Percentiles rank a stretch among this genome's conserved stretches.
phyloP scores from a whole-genome alignment of 228 moss, liverwort and hornwort species.

The Sphagnum magellanicum region DNA sequence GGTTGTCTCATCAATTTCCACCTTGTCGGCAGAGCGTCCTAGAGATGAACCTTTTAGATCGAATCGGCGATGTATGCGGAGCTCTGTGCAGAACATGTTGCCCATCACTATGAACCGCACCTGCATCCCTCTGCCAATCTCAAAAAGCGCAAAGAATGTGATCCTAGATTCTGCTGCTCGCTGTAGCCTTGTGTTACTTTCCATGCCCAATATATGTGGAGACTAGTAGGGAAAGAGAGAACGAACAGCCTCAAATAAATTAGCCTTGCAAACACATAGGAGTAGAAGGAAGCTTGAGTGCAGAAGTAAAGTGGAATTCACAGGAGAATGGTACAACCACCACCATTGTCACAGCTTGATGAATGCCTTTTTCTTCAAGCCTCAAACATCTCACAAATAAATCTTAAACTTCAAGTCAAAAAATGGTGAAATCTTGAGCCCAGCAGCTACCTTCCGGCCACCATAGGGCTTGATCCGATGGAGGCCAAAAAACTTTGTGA shows the following conservation, averaged over 20 bases:
- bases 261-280: background rate
- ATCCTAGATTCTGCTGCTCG: too few relatives aligned
- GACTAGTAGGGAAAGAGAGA: too few relatives aligned
- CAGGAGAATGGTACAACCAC: too few relatives aligned
- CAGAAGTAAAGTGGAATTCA: too few relatives aligned
- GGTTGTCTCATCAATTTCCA: constrained; percentile 96
- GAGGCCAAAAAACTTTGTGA: constrained; percentile 98
- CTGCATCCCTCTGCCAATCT: constrained; percentile 29
- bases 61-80: constrained; percentile 95
- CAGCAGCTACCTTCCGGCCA: constrained; percentile 67
- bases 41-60: constrained; percentile 97
- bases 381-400: too few relatives aligned
- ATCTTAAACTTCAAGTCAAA: too few relatives aligned
- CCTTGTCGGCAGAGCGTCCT: constrained; percentile 95
- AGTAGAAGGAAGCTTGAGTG: background rate
- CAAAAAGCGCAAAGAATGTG: background rate
- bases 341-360: too few relatives aligned
- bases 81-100: constrained; percentile 99
- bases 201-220: too few relatives aligned
- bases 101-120: constrained; percentile 99
- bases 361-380: too few relatives aligned
- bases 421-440: background rate
- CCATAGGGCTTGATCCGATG: constrained; percentile 96
- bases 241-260: background rate
- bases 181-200: too few relatives aligned